These are phyloP conservation scores for Populus pruinosa DNA, from an alignment of 345 rosid species.

Conservation along the genomic window DNA sequence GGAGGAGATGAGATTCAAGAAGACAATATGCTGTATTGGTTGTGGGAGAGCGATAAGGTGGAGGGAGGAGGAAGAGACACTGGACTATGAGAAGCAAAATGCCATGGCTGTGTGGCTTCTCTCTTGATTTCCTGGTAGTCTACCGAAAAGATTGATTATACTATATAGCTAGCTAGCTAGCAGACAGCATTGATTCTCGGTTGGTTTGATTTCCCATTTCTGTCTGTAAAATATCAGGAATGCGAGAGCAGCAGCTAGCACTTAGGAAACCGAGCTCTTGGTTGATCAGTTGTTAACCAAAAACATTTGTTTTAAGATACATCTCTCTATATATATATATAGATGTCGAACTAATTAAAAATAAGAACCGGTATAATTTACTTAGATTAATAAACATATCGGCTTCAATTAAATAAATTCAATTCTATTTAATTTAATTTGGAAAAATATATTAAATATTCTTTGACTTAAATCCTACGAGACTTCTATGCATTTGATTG, in stretches of 20 bases:
- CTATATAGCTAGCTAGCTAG: not conserved
- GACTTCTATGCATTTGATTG: no score
- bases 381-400: no score
- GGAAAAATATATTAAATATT: no score
- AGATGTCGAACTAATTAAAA: no score
- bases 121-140: constrained; percentile 7
- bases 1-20: constrained; percentile 20
- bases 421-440: no score
- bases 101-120: constrained; percentile 42
- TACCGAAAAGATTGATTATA: not conserved
- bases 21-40: constrained; percentile 12
- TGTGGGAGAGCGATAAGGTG: constrained; percentile 28
- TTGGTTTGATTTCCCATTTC: not conserved
- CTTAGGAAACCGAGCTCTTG: not conserved
- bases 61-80: constrained; percentile 14
- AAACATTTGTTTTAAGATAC: no score
- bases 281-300: not conserved
- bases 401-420: no score
- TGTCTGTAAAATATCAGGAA: not conserved
- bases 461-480: no score
- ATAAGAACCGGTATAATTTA: no score
- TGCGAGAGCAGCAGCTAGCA: not conserved
- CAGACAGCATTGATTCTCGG: not conserved
- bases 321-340: no score
- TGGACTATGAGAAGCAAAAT: constrained; percentile 26